These are phyloP conservation scores for Hypoxylon subgilvum DNA, from an alignment of 495 filamentous ascomycete genomes.

Conservation along the genomic window DNA sequence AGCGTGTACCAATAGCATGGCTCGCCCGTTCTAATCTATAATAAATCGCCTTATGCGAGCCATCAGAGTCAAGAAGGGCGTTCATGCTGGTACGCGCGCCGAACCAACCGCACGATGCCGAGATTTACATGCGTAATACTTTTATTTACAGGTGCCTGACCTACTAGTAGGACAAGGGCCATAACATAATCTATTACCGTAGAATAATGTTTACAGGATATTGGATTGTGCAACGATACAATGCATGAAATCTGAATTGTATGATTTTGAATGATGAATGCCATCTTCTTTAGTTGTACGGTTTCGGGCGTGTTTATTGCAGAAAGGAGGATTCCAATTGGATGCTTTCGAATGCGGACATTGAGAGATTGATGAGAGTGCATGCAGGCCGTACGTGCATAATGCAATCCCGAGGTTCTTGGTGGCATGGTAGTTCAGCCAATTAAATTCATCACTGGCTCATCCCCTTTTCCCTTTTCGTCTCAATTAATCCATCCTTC, in stretches of 20 bases:
- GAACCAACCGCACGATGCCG: too few relatives aligned
- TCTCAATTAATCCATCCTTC: slow-evolving; percentile 30
- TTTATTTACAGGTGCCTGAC: too few relatives aligned
- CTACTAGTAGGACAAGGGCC: too few relatives aligned
- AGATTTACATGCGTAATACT: too few relatives aligned
- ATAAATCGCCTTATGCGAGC: slow-evolving; percentile 16
- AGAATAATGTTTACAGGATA: too few relatives aligned
- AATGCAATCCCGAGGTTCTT: neutral
- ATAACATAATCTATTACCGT: too few relatives aligned
- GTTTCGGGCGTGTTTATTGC: slow-evolving; percentile 17
- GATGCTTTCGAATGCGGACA: slow-evolving; percentile 19
- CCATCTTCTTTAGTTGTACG: slow-evolving; percentile 22
- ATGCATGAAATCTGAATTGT: slow-evolving; percentile 2
- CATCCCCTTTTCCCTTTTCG: slow-evolving; percentile 33
- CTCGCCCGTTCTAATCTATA: neutral
- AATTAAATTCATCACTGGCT: slow-evolving; percentile 9
- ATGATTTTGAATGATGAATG: too few relatives aligned
- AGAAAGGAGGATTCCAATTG: too few relatives aligned
- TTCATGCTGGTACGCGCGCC: slow-evolving; percentile 10
- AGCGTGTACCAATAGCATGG: slow-evolving; percentile 15
- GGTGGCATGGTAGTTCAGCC: slow-evolving; percentile 1
- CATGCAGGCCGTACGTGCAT: neutral
- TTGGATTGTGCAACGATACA: too few relatives aligned
- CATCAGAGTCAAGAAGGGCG: neutral
- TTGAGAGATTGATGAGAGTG: neutral